Evolutionary conservation across 257 asterid genomes (phyloP), one percentile per base, ranked within the genome.

Genomic region (Scutellaria baicalensis): DNA sequence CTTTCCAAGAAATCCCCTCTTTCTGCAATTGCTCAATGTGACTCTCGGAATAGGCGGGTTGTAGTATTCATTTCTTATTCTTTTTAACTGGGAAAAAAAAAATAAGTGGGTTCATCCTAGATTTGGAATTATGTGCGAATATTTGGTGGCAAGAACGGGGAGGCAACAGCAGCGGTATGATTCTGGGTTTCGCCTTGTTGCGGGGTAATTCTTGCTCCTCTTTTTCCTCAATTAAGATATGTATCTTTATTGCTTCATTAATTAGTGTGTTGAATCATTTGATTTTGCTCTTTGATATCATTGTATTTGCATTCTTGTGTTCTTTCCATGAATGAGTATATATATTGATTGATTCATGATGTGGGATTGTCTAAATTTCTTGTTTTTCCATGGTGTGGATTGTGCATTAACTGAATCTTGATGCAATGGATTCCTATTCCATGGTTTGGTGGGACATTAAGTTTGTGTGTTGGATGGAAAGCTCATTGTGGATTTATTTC

Each of bases 81-180:
- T 33, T 6, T 36, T 10, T 18, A 20, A 17, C n/a, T n/a, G n/a
- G n/a, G n/a, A 13, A n/a, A n/a, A 6, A 16, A 31, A 20, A 54
- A 20, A 21, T 23, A 1, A 51, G 23, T 13, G 17, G 21, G 16
- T 36, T 51, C 20, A 14, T 14, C 49, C 18, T 21, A 27, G 68
- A 59, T 74, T 59, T 35, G n/a, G 14, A 66, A 67, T 39, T 59
- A 75, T 75, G 75, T 75, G 75, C 42, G 79, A 75, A 31, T 68
- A 43, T 75, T 69, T 80, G 69, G 84, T 80, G 76, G 84, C 84
- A 4, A 63, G 84, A 60, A 80, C 84, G 43, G 82, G 84, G 56
- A 62, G 82, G 72, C 84, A 64, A 68, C 84, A 67, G 76, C 82
- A 80, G 79, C 71, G 82, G 13, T 80, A 80, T 69, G 84, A 80